Evolutionary conservation across 148 eudicot genomes (phyloP).

Genomic region (Talinum fruticosum): DNA sequence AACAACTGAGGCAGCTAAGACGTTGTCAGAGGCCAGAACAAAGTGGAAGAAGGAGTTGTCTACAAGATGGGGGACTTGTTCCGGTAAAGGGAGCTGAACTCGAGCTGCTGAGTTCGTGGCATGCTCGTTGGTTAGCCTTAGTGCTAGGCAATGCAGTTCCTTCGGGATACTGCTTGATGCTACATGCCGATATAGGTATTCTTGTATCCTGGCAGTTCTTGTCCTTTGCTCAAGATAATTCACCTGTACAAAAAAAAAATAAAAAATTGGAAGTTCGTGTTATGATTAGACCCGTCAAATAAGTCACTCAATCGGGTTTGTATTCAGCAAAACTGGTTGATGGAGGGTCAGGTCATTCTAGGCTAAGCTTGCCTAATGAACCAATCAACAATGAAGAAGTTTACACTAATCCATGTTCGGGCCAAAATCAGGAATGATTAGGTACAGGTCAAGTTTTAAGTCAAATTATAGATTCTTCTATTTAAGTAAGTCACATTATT

Average conservation of each 20-base stretch:
- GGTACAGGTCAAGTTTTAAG: too few species aligned
- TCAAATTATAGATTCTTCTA: too few species aligned
- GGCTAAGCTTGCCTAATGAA: too few species aligned
- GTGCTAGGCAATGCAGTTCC: conserved; percentile 72
- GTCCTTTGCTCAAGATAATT: conserved; percentile 68
- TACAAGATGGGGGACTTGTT: conserved; percentile 67
- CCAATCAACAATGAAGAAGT: too few species aligned
- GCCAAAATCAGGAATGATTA: too few species aligned
- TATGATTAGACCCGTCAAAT: too few species aligned
- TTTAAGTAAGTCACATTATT: too few species aligned
- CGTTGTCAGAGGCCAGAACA: conserved; percentile 77
- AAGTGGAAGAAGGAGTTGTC: conserved; percentile 83
- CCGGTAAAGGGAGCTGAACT: conserved; percentile 76
- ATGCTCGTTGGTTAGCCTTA: conserved; percentile 81
- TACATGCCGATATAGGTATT: conserved; percentile 82
- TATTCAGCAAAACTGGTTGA: too few species aligned
- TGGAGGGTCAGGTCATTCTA: too few species aligned
- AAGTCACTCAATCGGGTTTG: too few species aligned
- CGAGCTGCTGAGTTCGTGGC: conserved; percentile 76
- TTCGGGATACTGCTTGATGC: conserved; percentile 95
- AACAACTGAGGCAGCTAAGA: conserved; percentile 81
- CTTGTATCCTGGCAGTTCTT: conserved; percentile 83
- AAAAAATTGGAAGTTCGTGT: too few species aligned
- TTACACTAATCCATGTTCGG: too few species aligned
- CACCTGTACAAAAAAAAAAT: conserved; percentile 35